Base-by-base conservation (phyloP, 176 grass and related monocot genomes). In the Aegilops tauschii region DNA sequence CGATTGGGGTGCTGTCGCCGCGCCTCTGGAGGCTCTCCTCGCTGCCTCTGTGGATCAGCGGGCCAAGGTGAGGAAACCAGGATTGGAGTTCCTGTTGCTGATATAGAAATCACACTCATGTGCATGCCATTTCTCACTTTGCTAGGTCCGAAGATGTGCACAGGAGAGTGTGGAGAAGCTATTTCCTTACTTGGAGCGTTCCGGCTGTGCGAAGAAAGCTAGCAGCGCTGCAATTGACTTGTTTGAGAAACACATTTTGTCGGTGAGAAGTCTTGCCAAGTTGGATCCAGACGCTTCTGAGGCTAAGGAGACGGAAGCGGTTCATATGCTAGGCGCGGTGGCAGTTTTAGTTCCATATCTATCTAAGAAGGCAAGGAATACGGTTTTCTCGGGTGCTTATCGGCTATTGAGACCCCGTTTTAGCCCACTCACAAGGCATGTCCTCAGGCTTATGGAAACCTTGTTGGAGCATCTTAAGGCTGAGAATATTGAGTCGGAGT, bases 131-230 rank as follows among this genome's bases (percentile, higher is more conserved):
- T 80, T 14, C 8, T 77, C 36, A 7, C 84, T 20, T 62, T 73
- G 77, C 42, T 82, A 98, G 96, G 96, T 98, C 42, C 82, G 96
- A 34, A 98, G 89, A 85, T 92, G 92, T 69, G 96, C 93, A 4
- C 96, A 95, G 80, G 86, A 92, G 82, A 86, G 87, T 21, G 88
- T 88, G 3, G 90, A 92, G 71, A 95, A 90, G 77, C 76, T 92
- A 23, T 98, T 98, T 84, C 70, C 44, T 25, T 80, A 81, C 78
- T 61, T 98, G 87, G 88, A 88, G 63, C 79, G 54, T 56, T 88
- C 79, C 58, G 75, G 71, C 4, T 86, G 77, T 86, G 83, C 76
- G 49, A 98, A 92, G 86, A 94, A 91, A 85, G 90, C 84, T 50
- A 89, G 94, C 69, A 80, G 80, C 80, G 18, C 81, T 84, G 83